These are phyloP conservation scores for Solanum hybrid DNA, from an alignment of 305 asterid genomes.

Conservation along the genomic window DNA sequence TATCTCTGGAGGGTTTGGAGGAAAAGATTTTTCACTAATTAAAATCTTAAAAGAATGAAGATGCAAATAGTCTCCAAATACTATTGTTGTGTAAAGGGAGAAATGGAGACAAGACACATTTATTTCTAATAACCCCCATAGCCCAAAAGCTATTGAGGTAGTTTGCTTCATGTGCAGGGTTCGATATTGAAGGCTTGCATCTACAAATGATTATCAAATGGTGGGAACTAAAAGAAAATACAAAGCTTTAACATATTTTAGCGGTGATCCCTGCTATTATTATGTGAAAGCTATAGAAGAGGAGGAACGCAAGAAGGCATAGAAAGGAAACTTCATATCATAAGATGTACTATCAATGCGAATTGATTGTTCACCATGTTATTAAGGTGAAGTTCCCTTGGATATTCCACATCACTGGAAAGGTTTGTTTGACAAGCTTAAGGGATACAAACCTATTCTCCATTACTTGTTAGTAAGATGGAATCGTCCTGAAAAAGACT, in stretches of 20 bases:
- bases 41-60: not conserved
- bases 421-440: not conserved
- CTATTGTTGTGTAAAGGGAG: not conserved
- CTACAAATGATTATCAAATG: not conserved
- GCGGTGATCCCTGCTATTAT: not conserved
- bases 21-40: not conserved
- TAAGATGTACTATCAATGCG: not conserved
- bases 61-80: not conserved
- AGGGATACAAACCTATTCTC: not conserved
- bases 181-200: not conserved
- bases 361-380: not conserved
- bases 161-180: not conserved
- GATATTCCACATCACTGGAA: not conserved
- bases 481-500: not conserved
- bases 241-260: not conserved
- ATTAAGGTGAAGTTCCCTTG: not conserved
- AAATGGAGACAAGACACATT: not conserved
- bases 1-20: not conserved
- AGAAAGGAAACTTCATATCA: not conserved
- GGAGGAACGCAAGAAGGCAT: not conserved
- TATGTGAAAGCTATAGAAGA: not conserved
- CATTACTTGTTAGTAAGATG: not conserved
- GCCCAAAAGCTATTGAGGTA: not conserved
- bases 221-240: not conserved
- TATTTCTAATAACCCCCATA: not conserved